Conservation (phyloP, 345 rosid species). For the Geranium rotundifolium region DNA sequence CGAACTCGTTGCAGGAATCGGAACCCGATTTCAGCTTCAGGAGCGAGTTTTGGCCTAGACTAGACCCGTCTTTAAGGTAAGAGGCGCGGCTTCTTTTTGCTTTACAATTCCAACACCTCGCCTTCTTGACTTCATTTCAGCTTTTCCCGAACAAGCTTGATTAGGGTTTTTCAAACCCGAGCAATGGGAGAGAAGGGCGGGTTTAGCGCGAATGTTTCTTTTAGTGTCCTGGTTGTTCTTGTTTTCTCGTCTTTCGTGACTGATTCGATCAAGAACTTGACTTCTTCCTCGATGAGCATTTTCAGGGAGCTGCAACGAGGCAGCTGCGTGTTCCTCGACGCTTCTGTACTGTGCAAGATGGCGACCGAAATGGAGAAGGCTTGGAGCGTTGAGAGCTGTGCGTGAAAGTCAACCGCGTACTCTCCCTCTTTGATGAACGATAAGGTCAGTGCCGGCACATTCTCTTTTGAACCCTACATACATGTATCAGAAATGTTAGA, state of each 20-base stretch:
- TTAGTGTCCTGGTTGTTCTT: conserved; percentile 26
- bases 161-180: conserved; percentile 37
- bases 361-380: conserved; percentile 88
- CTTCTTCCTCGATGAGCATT: conserved; percentile 61
- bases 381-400: conserved; percentile 71
- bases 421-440: conserved; percentile 41
- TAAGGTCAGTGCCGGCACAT: conserved; percentile 61
- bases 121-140: no score
- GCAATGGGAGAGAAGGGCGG: conserved; percentile 92
- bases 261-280: conserved; percentile 47
- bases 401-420: conserved; percentile 81
- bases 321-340: conserved; percentile 23
- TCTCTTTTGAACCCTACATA: conserved; percentile 62
- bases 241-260: conserved; percentile 47
- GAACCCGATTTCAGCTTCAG: no score
- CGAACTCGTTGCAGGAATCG: no score
- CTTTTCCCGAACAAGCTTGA: neutral
- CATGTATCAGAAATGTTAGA: conserved; percentile 3
- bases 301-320: conserved; percentile 43
- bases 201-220: conserved; percentile 47
- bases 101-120: no score
- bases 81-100: no score
- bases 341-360: conserved; percentile 42
- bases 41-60: no score
- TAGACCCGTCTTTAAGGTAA: no score